Base-by-base conservation (phyloP, 2,329 filamentous ascomycete species). In the Calycina herbarum region DNA sequence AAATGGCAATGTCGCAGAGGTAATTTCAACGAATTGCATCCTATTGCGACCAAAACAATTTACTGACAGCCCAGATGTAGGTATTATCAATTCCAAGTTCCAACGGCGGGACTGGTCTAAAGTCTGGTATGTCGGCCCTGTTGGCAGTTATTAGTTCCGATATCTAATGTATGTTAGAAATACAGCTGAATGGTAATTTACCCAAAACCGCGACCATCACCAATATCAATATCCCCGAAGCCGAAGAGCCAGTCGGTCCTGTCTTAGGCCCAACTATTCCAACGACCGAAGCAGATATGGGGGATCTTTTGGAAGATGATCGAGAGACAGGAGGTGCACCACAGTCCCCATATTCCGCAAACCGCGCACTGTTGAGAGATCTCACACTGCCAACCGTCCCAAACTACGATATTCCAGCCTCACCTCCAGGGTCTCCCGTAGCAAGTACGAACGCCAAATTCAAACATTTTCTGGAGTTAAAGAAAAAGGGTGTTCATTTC, bases 401-500 rank as follows among this genome's bases (percentile, higher is more conserved):
- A 1, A 89, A 92, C 77, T 86, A 93, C 73, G 82, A 88, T 71
- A 93, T 95, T 67, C 91, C 91, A 0, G 82, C 86, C 10, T 93
- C 91, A 3, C 91, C 91, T 0, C 88, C 89, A 0, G 85, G 85
- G 29, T 85, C 85, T 1, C 85, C 85, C 11, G 78, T 81, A 0
- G 80, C 40, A 71, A 78, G 54, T 77, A 78, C 87, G 13, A 88
- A 84, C 61, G 83, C 85, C 70, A 93, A 92, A 72, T 89, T 94
- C 71, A 83, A 86, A 68, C 86, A 87, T 66, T 94, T 95, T 70
- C 83, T 94, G 0, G 82, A 86, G 57, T 82, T 94, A n/a, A 95
- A 95, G 79, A 87, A 86, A 73, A 86, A 89, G 68, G 89, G 89
- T 4, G 82, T 88, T 17, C 92, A 95, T 77, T 94, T 94, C 82